phyloP scores from a whole-genome alignment of 768 basidiomycete species.

The Boletellus emodensis region DNA sequence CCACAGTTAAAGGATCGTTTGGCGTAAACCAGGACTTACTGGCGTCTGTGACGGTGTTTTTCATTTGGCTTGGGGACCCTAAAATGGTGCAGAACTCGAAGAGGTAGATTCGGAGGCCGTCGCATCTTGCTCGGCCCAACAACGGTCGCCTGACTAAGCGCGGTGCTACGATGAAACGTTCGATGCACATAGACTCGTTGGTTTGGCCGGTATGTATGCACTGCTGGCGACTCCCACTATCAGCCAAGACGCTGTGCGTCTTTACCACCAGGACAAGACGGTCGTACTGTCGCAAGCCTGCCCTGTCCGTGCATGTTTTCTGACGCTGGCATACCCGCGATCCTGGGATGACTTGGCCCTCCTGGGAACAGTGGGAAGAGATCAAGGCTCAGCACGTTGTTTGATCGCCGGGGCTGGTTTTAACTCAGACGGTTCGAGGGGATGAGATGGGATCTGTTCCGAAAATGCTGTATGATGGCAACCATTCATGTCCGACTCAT shows the following conservation, averaged over 20 bases:
- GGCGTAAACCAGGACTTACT: conserved; percentile 43
- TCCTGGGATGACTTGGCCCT: neutral
- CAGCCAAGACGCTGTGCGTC: neutral
- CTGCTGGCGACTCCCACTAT: too few species aligned
- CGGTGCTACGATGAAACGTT: too few species aligned
- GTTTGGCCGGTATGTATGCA: too few species aligned
- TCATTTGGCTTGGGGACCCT: conserved; percentile 38
- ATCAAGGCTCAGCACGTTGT: neutral
- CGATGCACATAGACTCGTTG: too few species aligned
- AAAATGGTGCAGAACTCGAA: too few species aligned
- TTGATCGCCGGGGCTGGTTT: neutral
- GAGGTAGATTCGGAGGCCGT: too few species aligned
- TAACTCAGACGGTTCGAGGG: neutral
- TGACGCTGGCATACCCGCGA: neutral
- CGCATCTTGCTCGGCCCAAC: neutral
- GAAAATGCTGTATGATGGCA: neutral
- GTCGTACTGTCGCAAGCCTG: too few species aligned
- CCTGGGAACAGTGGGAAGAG: neutral
- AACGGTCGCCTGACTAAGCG: conserved; percentile 11
- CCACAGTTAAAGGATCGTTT: neutral
- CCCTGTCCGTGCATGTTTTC: neutral
- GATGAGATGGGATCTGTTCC: neutral
- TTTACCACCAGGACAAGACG: neutral
- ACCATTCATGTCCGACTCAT: neutral
- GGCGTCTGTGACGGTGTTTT: conserved; percentile 58